Conservation (phyloP, 352 stramenopile species). For the Phytophthora ohioensis region DNA sequence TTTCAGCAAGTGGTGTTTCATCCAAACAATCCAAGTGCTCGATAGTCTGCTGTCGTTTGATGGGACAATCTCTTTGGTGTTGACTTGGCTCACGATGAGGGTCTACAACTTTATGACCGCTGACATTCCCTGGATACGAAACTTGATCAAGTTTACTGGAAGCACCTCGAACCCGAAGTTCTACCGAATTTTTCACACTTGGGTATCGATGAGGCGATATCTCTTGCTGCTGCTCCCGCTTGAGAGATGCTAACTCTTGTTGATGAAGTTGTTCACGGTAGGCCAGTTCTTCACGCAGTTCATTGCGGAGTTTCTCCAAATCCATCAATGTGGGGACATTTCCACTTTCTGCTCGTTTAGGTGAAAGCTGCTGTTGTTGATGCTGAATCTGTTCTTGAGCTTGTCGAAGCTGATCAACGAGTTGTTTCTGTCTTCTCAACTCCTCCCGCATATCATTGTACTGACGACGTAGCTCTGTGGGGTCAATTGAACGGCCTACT, state of each 20-base stretch:
- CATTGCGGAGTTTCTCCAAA: constrained; percentile 64
- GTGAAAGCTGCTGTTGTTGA: constrained; percentile 42
- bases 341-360: constrained; percentile 11
- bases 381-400: constrained; percentile 58
- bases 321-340: constrained; percentile 52
- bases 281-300: constrained; percentile 59
- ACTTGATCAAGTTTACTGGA: not conserved
- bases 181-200: constrained; percentile 14
- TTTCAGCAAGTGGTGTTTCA: constrained; percentile 8
- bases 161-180: constrained; percentile 2
- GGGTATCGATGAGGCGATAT: constrained; percentile 7
- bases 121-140: not conserved
- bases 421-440: constrained; percentile 53
- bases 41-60: not conserved
- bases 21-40: not conserved
- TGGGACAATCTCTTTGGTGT: not conserved
- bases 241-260: constrained; percentile 52
- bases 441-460: constrained; percentile 69
- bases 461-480: constrained; percentile 46
- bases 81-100: not conserved
- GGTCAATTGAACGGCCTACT: constrained; percentile 4
- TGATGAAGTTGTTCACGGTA: constrained; percentile 60
- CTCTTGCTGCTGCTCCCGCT: constrained; percentile 34
- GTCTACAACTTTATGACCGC: not conserved
- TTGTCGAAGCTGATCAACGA: constrained; percentile 63